Percentiles rank a stretch among this genome's conserved stretches.
These are phyloP conservation scores for Moesziomyces sp. DNA, from an alignment of 1,284 basidiomycete genomes.

Conservation along the genomic window DNA sequence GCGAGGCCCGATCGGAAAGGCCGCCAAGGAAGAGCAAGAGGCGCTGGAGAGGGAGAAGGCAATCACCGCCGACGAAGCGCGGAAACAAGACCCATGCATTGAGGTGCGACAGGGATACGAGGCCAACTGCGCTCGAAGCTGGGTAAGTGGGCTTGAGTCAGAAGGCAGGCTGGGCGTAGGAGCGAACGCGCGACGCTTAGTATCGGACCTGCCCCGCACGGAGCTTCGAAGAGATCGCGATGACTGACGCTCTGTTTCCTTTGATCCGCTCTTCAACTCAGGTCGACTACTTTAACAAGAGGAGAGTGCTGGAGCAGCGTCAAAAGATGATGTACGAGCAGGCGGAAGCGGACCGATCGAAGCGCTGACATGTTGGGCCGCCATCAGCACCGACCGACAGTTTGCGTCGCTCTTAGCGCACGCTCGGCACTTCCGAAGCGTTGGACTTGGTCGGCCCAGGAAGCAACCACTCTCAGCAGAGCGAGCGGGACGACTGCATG, in stretches of 20 bases:
- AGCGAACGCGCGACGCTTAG: too few relatives aligned
- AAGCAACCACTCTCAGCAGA: too few relatives aligned
- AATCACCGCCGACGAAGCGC: slow-evolving; percentile 33
- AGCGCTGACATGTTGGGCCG: slow-evolving; percentile 7
- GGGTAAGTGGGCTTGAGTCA: slow-evolving; percentile 49
- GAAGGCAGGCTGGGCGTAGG: too few relatives aligned
- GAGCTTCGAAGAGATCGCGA: not conserved
- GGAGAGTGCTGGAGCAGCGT: slow-evolving; percentile 63
- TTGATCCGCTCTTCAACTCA: slow-evolving; percentile 6
- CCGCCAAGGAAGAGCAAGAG: slow-evolving; percentile 47
- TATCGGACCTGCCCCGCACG: not conserved
- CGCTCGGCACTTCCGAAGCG: not conserved
- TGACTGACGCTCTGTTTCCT: slow-evolving; percentile 4
- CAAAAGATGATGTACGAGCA: slow-evolving; percentile 62
- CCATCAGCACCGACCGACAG: not conserved
- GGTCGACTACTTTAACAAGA: slow-evolving; percentile 67
- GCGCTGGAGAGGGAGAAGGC: slow-evolving; percentile 37
- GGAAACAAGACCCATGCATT: slow-evolving; percentile 58
- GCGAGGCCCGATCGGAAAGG: slow-evolving; percentile 52
- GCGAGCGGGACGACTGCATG: too few relatives aligned
- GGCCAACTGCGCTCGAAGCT: slow-evolving; percentile 61
- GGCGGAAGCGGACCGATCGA: slow-evolving; percentile 7
- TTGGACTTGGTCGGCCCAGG: not conserved
- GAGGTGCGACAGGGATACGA: slow-evolving; percentile 56
- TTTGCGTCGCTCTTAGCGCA: not conserved